Conservation (phyloP, 768 basidiomycete species). For the Mycena amicta region DNA sequence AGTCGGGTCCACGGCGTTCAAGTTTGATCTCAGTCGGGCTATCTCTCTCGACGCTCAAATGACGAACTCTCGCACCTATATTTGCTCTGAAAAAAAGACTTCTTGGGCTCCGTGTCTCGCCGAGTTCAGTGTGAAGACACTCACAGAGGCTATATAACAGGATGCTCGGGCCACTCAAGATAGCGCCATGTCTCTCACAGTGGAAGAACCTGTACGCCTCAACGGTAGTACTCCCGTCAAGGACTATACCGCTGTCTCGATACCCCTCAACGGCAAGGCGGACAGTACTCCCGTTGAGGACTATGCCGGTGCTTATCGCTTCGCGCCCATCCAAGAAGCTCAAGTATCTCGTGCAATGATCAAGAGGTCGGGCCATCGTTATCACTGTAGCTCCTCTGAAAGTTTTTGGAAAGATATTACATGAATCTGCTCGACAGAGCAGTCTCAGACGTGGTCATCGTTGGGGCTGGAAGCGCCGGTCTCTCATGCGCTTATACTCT, state of each 20-base stretch:
- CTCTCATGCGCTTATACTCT: constrained; percentile 76
- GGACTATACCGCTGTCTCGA: constrained; percentile 4
- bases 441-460: constrained; percentile 77
- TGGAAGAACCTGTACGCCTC: constrained; percentile 10
- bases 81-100: neutral
- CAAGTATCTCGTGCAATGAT: constrained; percentile 52
- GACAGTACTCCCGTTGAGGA: constrained; percentile 12
- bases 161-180: neutral
- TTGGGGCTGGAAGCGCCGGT: constrained; percentile 73
- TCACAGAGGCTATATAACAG: neutral
- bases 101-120: constrained; percentile 2
- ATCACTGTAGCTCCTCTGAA: neutral
- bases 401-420: constrained; percentile 56
- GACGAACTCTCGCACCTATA: neutral
- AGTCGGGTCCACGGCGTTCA: no score
- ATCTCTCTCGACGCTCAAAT: neutral
- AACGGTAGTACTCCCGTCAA: constrained; percentile 2
- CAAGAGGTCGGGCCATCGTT: neutral
- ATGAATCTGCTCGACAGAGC: constrained; percentile 71
- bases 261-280: constrained; percentile 12
- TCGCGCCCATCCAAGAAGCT: constrained; percentile 76
- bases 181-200: constrained; percentile 19
- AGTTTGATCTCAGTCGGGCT: no score
- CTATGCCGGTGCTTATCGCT: constrained; percentile 34
- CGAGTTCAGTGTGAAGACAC: constrained; percentile 9